Percentiles rank a stretch among this genome's conserved stretches.
Conservation (phyloP, 371 early-diverging fungal species). For the Nematocida parisii region DNA sequence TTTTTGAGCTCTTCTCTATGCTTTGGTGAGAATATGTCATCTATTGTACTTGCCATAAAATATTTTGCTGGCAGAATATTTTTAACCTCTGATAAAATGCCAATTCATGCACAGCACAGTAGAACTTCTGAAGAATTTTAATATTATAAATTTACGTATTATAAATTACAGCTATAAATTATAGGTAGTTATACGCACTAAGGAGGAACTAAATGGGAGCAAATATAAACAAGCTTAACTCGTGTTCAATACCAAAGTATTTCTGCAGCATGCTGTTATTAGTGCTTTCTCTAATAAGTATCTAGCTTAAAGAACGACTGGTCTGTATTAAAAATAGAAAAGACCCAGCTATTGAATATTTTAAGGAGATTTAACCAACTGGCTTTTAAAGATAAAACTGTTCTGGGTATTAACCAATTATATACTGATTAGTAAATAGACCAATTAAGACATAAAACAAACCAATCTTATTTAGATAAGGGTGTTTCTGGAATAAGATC, state of each 20-base stretch:
- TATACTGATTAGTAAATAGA: not conserved
- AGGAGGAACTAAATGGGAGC: too few relatives aligned
- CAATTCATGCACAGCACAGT: too few relatives aligned
- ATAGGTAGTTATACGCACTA: too few relatives aligned
- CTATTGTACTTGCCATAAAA: slow-evolving; percentile 26
- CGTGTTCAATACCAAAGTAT: too few relatives aligned
- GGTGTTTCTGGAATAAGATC: not conserved
- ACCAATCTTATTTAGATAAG: not conserved
- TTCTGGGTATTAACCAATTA: not conserved
- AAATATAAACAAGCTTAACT: too few relatives aligned
- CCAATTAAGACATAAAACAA: not conserved
- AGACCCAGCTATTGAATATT: not conserved
- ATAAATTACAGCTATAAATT: too few relatives aligned
- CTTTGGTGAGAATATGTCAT: slow-evolving; percentile 14
- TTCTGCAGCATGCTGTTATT: too few relatives aligned
- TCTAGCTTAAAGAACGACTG: too few relatives aligned
- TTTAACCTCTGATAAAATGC: not conserved
- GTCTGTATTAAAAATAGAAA: not conserved
- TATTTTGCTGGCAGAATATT: not conserved
- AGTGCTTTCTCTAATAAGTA: too few relatives aligned
- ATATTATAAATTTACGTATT: too few relatives aligned
- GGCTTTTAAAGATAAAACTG: not conserved
- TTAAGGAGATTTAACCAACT: not conserved
- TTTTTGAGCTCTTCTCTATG: not conserved
- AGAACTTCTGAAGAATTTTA: too few relatives aligned